phyloP scores from a whole-genome alignment of 441 rosid genomes.

The Codiaeum variegatum region DNA sequence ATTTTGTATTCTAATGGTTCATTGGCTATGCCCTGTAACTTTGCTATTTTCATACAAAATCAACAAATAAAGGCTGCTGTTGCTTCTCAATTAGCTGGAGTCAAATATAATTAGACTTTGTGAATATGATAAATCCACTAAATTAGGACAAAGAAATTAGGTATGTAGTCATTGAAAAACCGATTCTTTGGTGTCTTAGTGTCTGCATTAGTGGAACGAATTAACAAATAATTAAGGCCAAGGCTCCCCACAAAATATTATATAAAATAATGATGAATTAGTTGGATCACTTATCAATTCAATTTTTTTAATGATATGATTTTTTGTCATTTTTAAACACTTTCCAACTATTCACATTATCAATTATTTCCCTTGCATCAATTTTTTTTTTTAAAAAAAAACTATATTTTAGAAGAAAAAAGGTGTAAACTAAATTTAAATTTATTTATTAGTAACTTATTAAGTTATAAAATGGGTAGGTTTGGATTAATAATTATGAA shows the following conservation, averaged over 20 bases:
- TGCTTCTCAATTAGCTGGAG: neutral
- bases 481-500: too few relatives aligned
- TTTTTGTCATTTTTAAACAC: slow-evolving; percentile 15
- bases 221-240: slow-evolving; percentile 13
- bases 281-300: slow-evolving; percentile 18
- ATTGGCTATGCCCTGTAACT: neutral
- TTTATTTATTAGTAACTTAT: too few relatives aligned
- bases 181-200: slow-evolving; percentile 18
- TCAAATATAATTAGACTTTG: neutral
- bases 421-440: too few relatives aligned
- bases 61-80: neutral
- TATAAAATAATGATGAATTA: neutral
- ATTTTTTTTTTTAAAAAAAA: too few relatives aligned
- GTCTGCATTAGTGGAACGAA: slow-evolving; percentile 24
- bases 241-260: slow-evolving; percentile 8
- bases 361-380: too few relatives aligned
- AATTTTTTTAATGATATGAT: neutral
- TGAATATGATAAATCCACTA: neutral
- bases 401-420: too few relatives aligned
- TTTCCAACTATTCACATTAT: slow-evolving; percentile 33
- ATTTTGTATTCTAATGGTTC: neutral
- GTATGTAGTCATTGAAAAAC: slow-evolving; percentile 14
- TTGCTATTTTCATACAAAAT: neutral
- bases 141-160: slow-evolving; percentile 31
- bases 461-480: too few relatives aligned